Conservation (phyloP, 2,329 filamentous ascomycete species). For the Dothideomycetes sp. region DNA sequence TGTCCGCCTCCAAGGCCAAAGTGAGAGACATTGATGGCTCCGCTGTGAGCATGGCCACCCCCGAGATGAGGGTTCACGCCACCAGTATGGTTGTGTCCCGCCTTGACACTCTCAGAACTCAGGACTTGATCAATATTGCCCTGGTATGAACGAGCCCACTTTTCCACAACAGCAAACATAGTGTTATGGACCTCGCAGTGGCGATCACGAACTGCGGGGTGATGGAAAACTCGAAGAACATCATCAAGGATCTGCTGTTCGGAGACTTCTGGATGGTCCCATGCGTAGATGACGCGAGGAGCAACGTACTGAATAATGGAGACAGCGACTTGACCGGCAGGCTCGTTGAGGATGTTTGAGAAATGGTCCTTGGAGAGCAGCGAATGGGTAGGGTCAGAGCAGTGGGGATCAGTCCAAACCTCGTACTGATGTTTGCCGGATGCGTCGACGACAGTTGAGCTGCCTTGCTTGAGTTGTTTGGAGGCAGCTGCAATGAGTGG, state of each 20-base stretch:
- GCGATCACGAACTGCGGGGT: slow-evolving; percentile 71
- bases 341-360: slow-evolving; percentile 38
- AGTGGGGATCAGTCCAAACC: slow-evolving; percentile 36
- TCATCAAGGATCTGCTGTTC: slow-evolving; percentile 78
- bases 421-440: slow-evolving; percentile 39
- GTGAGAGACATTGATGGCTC: slow-evolving; percentile 3
- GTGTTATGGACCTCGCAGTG: slow-evolving; percentile 67
- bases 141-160: slow-evolving; percentile 63
- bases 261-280: slow-evolving; percentile 76
- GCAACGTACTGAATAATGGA: slow-evolving; percentile 73
- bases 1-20: slow-evolving; percentile 1
- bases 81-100: slow-evolving; percentile 64
- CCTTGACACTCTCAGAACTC: slow-evolving; percentile 69
- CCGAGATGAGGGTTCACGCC: slow-evolving; percentile 6
- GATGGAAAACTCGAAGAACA: slow-evolving; percentile 75
- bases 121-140: slow-evolving; percentile 66
- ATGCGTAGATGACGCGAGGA: slow-evolving; percentile 80
- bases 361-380: slow-evolving; percentile 43
- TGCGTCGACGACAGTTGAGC: slow-evolving; percentile 54
- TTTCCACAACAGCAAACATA: slow-evolving; percentile 80
- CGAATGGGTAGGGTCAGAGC: slow-evolving; percentile 40
- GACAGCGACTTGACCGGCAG: slow-evolving; percentile 36
- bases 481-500: slow-evolving; percentile 85
- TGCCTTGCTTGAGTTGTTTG: slow-evolving; percentile 74
- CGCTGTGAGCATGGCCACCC: slow-evolving; percentile 1